phyloP scores from a whole-genome alignment of 345 rosid species.

The Gossypioides kirkii region DNA sequence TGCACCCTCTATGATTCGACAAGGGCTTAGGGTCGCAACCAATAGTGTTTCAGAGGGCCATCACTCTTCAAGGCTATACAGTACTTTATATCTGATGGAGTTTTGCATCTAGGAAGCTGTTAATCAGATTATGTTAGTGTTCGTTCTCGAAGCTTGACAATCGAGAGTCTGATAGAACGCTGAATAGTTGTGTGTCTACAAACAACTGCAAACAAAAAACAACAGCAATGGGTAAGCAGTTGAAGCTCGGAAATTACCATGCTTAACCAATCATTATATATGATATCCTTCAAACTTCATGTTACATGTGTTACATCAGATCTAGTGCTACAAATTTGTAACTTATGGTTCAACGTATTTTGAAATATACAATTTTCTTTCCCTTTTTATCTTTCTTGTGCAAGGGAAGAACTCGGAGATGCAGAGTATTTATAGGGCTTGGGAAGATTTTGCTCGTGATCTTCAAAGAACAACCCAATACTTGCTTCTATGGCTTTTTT shows the following conservation, averaged over 20 bases:
- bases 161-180: slow-evolving; percentile 60
- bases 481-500: neutral
- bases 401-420: neutral
- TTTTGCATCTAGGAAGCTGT: neutral
- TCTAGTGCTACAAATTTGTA: neutral
- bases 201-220: slow-evolving; percentile 47
- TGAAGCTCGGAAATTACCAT: neutral
- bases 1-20: neutral
- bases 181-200: slow-evolving; percentile 81
- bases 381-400: neutral
- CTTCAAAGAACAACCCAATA: neutral
- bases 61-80: neutral
- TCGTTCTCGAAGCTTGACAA: slow-evolving; percentile 69
- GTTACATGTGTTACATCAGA: neutral
- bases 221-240: neutral
- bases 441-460: neutral
- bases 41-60: neutral
- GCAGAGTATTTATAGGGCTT: neutral
- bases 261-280: neutral
- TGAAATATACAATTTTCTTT: neutral
- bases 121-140: slow-evolving; percentile 27
- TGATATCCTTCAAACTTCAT: neutral
- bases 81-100: neutral
- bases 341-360: neutral
- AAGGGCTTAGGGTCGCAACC: neutral